Evolutionary conservation across 1,139 yeast genomes (phyloP).

Genomic region (Meyerozyma sp.): DNA sequence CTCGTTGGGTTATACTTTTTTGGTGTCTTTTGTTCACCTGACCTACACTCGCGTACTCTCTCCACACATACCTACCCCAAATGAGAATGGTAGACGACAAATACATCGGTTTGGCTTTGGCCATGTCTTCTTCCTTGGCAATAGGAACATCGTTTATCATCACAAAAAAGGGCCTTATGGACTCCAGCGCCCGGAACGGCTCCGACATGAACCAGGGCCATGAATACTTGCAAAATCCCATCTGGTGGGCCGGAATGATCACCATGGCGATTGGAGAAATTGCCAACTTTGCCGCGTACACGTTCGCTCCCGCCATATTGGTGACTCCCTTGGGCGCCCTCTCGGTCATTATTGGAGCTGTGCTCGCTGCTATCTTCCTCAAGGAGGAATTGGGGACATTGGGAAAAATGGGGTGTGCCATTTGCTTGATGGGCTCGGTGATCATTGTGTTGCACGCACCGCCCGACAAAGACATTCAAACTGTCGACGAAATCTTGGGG

Average conservation of each 20-base stretch:
- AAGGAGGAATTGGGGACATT: slow-evolving; percentile 83
- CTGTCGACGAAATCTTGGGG: slow-evolving; percentile 80
- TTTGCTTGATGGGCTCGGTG: slow-evolving; percentile 85
- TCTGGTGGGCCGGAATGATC: slow-evolving; percentile 93
- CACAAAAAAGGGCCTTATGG: slow-evolving; percentile 81
- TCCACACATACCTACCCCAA: neutral
- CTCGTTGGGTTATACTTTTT: neutral
- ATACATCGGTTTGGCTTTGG: slow-evolving; percentile 84
- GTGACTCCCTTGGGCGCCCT: slow-evolving; percentile 92
- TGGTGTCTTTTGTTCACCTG: neutral
- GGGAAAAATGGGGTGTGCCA: slow-evolving; percentile 94
- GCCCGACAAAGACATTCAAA: slow-evolving; percentile 80
- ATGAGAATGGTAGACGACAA: slow-evolving; percentile 59
- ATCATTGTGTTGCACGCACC: slow-evolving; percentile 91
- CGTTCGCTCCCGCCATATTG: slow-evolving; percentile 90
- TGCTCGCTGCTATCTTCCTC: slow-evolving; percentile 76
- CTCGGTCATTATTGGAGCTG: slow-evolving; percentile 87
- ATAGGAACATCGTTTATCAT: slow-evolving; percentile 87
- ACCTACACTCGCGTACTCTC: neutral
- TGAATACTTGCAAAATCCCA: slow-evolving; percentile 75
- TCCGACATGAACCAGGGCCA: slow-evolving; percentile 59
- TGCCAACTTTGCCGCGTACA: slow-evolving; percentile 92
- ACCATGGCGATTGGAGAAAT: slow-evolving; percentile 91
- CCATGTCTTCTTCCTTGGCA: slow-evolving; percentile 83
- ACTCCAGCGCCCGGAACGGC: slow-evolving; percentile 63